Conservation (phyloP, 78 protist genomes). For the Goniomonas avonlea region DNA sequence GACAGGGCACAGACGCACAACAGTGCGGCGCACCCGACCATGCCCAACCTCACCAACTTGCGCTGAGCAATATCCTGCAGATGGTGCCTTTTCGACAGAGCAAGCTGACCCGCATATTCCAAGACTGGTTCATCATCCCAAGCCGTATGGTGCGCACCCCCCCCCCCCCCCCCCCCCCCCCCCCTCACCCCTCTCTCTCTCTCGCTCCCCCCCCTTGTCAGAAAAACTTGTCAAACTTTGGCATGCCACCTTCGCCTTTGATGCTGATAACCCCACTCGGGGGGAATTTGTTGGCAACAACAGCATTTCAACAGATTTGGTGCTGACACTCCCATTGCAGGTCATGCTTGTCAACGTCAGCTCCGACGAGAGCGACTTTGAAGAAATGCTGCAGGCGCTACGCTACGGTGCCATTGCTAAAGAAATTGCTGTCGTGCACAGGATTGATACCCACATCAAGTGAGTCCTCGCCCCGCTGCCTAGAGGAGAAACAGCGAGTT, state of each 20-base stretch:
- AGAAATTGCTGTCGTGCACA: no score
- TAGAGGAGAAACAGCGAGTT: no score
- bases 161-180: neutral
- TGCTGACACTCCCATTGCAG: no score
- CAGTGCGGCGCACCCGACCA: neutral
- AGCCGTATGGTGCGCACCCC: neutral
- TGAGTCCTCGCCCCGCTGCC: no score
- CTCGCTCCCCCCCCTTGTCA: neutral
- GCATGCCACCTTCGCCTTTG: no score
- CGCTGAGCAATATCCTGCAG: no score
- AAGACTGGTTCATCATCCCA: slow-evolving; percentile 44
- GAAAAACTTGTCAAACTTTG: no score
- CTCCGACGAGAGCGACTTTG: neutral
- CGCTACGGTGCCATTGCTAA: slow-evolving; percentile 18
- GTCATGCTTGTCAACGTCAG: no score
- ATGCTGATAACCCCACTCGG: no score
- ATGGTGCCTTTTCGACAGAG: slow-evolving; percentile 69
- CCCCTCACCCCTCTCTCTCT: neutral
- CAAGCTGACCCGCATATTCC: slow-evolving; percentile 65
- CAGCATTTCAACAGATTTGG: no score
- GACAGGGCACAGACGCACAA: neutral
- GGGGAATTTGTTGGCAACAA: no score
- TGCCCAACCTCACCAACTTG: neutral
- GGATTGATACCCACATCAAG: no score
- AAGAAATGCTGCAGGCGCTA: slow-evolving; percentile 3